These are phyloP conservation scores for Citrullus amarus DNA, from an alignment of 306 rosid species.

Conservation along the genomic window DNA sequence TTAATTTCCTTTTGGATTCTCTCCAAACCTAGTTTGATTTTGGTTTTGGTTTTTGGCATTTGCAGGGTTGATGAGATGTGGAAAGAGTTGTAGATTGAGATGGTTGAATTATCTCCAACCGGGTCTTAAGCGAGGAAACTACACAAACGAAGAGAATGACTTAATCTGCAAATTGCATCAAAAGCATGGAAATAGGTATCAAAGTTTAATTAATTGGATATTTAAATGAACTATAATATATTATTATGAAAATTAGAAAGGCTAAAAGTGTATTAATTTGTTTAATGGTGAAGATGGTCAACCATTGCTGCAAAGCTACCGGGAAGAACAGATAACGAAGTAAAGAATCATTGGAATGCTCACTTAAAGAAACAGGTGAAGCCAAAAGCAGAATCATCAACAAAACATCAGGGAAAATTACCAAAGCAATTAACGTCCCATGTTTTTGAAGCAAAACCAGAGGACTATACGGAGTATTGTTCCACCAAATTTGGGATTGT, in stretches of 20 bases:
- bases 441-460: background rate
- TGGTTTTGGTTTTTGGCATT: background rate
- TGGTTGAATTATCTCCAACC: constrained; percentile 61
- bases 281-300: constrained; percentile 26
- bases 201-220: too few species aligned
- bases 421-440: background rate
- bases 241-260: too few species aligned
- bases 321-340: constrained; percentile 47
- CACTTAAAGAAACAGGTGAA: constrained; percentile 26
- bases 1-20: too few species aligned
- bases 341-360: constrained; percentile 48
- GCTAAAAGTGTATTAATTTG: too few species aligned
- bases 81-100: constrained; percentile 58
- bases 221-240: too few species aligned
- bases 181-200: constrained; percentile 45
- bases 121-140: constrained; percentile 43
- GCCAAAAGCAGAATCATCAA: background rate
- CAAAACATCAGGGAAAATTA: background rate
- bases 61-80: constrained; percentile 51
- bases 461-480: background rate
- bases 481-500: constrained; percentile 7
- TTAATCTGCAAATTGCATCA: constrained; percentile 30
- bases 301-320: constrained; percentile 29
- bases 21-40: too few species aligned
- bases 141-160: constrained; percentile 33